Evolutionary conservation across 2,329 filamentous ascomycete species (phyloP), one percentile per base, ranked within the genome.

Genomic region (Coniosporium tulheliwenetii): DNA sequence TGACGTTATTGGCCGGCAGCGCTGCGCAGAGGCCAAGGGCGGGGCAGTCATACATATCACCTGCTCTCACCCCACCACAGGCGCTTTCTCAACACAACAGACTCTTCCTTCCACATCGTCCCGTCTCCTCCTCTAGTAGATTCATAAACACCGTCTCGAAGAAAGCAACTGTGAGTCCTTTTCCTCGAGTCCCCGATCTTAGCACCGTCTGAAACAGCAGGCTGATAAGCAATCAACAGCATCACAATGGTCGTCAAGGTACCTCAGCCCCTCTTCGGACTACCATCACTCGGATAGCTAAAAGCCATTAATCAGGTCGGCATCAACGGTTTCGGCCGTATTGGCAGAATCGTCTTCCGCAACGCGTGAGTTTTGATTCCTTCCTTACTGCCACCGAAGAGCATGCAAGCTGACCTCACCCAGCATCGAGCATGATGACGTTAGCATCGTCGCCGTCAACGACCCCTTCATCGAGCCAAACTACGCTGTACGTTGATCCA

Each of bases 271-370:
- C 31, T 29, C 32, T 41, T 26, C 19, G 19, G 19, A 26, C 7
- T 26, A 7, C 19, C 19, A 26, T 3, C 7, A 26, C 19, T 26
- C 19, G 19, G 19, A 26, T 26, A 26, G 19, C 19, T 26, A 26
- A 26, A 26, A 26, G 19, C 19, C 7, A 4, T 15, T 62, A 64
- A 72, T 64, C 77, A 93, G 79, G 85, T 93, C 64, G 86, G 86
- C 67, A 95, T 94, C 81, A 96, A 95, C 82, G 89, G 91, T 69
- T 98, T 98, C 76, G 91, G 91, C 73, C 87, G 91, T 70, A 98
- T 98, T 70, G 91, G 91, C 62, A 84, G 91, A 67, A 95, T 98
- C 67, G 77, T 96, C 75, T 91, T 96, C 83, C 85, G 89, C 73
- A 96, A 95, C 74, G 85, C 89, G 76, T 80, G 63, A 64, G 75